Evolutionary conservation across 129 eudicot species (phyloP).

Genomic region (Flaveria linearis): DNA sequence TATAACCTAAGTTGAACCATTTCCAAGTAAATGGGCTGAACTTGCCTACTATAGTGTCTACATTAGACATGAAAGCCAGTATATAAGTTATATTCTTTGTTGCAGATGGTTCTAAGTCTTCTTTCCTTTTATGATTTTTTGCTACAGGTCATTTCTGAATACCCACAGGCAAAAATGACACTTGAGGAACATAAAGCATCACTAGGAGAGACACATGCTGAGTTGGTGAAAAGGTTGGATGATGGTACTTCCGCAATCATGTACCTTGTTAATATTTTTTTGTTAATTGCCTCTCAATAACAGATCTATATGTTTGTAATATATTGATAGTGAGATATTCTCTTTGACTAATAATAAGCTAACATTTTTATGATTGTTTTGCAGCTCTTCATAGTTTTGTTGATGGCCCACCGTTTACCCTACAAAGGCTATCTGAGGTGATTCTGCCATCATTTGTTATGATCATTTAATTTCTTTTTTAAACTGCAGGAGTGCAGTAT

Average conservation of each 20-base stretch:
- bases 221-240: conserved; percentile 90
- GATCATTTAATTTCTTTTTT: background rate
- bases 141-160: conserved; percentile 68
- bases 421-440: conserved; percentile 95
- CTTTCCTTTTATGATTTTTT: background rate
- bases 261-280: conserved; percentile 17
- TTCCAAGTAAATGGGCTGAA: background rate
- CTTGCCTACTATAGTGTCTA: background rate
- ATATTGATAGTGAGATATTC: background rate
- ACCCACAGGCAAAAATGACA: conserved; percentile 66
- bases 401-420: conserved; percentile 94
- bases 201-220: conserved; percentile 69
- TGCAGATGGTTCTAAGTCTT: background rate
- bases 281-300: background rate
- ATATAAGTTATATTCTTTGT: background rate
- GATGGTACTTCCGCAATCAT: conserved; percentile 75
- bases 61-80: background rate
- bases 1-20: background rate
- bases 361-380: conserved; percentile 22
- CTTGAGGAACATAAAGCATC: conserved; percentile 57
- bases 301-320: background rate
- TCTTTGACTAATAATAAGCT: background rate
- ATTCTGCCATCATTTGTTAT: conserved; percentile 13
- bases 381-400: conserved; percentile 78
- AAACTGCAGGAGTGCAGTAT: background rate